Evolutionary conservation across 352 stramenopile genomes (phyloP).

Genomic region (Pythium biforme): DNA sequence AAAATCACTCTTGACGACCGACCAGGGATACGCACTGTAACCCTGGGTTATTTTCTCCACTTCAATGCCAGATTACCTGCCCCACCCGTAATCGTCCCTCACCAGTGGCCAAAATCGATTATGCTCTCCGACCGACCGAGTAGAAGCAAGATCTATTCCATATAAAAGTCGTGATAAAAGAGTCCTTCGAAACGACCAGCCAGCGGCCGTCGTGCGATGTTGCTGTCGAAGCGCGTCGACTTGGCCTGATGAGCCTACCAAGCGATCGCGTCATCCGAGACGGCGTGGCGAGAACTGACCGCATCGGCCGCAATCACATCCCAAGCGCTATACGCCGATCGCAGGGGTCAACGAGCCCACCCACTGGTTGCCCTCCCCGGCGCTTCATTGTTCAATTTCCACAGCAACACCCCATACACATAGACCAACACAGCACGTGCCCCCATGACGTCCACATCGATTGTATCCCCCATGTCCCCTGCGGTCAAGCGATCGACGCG

Average conservation of each 20-base stretch:
- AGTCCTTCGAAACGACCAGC: slow-evolving; percentile 1
- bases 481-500: slow-evolving; percentile 23
- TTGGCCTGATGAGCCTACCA: slow-evolving; percentile 7
- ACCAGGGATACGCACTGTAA: background rate
- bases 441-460: slow-evolving; percentile 5
- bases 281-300: background rate
- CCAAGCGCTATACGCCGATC: too few relatives aligned
- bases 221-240: slow-evolving; percentile 4
- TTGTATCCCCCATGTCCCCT: slow-evolving; percentile 22
- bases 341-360: too few relatives aligned
- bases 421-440: background rate
- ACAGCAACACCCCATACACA: background rate
- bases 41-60: background rate
- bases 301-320: slow-evolving; percentile 14
- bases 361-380: background rate
- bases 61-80: background rate
- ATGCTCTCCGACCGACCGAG: slow-evolving; percentile 9
- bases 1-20: background rate
- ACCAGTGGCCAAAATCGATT: slow-evolving; percentile 3
- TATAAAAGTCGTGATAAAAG: background rate
- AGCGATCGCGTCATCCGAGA: slow-evolving; percentile 13
- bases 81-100: slow-evolving; percentile 4
- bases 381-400: slow-evolving; percentile 15
- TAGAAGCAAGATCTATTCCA: background rate
- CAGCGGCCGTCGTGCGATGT: background rate